Evolutionary conservation across 352 stramenopile genomes (phyloP), one percentile per base, ranked within the genome.

Genomic region (Nothophytophthora sp.): DNA sequence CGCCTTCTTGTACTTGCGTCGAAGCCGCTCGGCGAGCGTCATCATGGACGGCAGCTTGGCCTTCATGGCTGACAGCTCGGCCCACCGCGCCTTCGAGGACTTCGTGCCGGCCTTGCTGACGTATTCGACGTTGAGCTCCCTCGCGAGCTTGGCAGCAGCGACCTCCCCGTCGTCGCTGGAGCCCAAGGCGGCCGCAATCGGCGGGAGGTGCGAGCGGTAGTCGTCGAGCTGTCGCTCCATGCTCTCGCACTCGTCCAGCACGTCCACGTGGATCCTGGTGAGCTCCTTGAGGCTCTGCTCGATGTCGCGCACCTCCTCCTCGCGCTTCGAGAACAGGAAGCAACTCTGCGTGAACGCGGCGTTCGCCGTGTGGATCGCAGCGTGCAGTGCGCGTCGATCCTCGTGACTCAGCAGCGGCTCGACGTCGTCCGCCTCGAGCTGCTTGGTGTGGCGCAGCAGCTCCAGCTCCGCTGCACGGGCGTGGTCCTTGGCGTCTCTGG

Each of bases 1-100:
- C 3, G 67, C 74, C 49, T 86, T 90, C 45, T 89, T 93, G 76
- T 93, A 93, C 37, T 93, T 93, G 8, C 82, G 76, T 3, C 82
- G 66, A 18, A 93, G 51, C 12, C 78, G 61, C 49, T 93, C 77
- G 0, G 80, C 77, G 0, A 78, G 73, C 9, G 80, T 89, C 67
- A 93, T 87, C 71, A 90, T 87, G 3, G 78, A 91, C 4, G 80
- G 80, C 8, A 93, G 44, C 44, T 83, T 87, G 10, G 78, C 67
- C 44, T 88, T 88, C 62, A 91, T 80, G 4, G 80, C 82, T 2
- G 80, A 83, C 6, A 93, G 29, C 30, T 91, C 82, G 1, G 77
- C 73, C 82, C 80, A 93, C 4, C 73, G 65, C 25, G 89, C 76
- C 28, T 80, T 86, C 13, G 66, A 59, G 1, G 76, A 81, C 36